Percentiles rank a stretch among this genome's conserved stretches.
Evolutionary conservation across 2,329 filamentous ascomycete genomes (phyloP).

Genomic region (Colletotrichum cordylinicola): DNA sequence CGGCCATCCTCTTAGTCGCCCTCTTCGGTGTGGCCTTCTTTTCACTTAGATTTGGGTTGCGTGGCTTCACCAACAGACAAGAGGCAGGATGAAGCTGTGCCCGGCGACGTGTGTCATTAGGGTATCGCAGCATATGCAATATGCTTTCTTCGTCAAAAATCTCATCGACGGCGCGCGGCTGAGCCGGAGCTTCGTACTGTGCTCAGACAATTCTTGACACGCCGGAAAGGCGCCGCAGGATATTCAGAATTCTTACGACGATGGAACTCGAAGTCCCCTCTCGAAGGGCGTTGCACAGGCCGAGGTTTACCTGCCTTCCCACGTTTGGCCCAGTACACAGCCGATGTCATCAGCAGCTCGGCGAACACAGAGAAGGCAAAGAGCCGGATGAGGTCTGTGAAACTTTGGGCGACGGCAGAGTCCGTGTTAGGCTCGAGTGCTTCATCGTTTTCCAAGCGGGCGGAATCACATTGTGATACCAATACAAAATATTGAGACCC

Average conservation of each 20-base stretch:
- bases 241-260: neutral
- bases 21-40: slow-evolving; percentile 29
- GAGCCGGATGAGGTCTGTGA: neutral
- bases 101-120: neutral
- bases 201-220: neutral
- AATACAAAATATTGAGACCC: neutral
- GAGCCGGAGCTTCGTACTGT: neutral
- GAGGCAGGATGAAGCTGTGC: neutral
- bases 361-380: neutral
- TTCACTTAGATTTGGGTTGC: slow-evolving; percentile 27
- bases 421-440: slow-evolving; percentile 3
- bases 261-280: neutral
- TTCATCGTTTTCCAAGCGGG: neutral
- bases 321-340: neutral
- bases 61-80: slow-evolving; percentile 17
- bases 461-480: neutral
- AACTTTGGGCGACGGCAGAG: neutral
- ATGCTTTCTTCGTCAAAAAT: neutral
- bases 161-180: neutral
- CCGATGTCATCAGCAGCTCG: neutral
- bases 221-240: neutral
- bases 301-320: neutral
- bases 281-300: neutral
- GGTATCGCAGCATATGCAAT: neutral
- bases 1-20: slow-evolving; percentile 31